Conservation (phyloP, 202 grass and related monocot species). For the Carex sylvatica region DNA sequence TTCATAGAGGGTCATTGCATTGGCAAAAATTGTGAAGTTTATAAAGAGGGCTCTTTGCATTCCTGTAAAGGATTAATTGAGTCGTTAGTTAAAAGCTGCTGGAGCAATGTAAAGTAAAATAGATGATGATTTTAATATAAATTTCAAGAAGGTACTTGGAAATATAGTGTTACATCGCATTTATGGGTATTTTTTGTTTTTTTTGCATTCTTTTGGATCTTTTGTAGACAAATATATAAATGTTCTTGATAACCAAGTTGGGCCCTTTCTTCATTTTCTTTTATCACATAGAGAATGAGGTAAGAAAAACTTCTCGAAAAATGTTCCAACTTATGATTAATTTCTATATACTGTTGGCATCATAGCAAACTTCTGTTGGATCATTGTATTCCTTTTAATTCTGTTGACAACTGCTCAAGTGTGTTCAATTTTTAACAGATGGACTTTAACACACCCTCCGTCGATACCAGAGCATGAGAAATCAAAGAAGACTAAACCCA, state of each 20-base stretch:
- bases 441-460: constrained; percentile 69
- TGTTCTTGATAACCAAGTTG: not conserved
- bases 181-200: not conserved
- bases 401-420: not conserved
- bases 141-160: not conserved
- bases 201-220: not conserved
- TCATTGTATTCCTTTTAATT: not conserved
- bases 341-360: not conserved
- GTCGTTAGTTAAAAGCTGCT: not conserved
- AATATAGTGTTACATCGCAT: not conserved
- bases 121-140: not conserved
- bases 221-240: not conserved
- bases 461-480: constrained; percentile 66
- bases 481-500: constrained; percentile 87
- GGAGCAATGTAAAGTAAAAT: not conserved
- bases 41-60: not conserved
- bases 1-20: not conserved
- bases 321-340: not conserved
- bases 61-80: not conserved
- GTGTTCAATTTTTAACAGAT: constrained; percentile 44
- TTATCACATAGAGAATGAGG: not conserved
- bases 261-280: not conserved
- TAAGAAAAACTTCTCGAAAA: not conserved
- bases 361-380: not conserved
- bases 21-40: not conserved